Base-by-base conservation (phyloP, 2,329 filamentous ascomycete species). In the Claviceps monticola region DNA sequence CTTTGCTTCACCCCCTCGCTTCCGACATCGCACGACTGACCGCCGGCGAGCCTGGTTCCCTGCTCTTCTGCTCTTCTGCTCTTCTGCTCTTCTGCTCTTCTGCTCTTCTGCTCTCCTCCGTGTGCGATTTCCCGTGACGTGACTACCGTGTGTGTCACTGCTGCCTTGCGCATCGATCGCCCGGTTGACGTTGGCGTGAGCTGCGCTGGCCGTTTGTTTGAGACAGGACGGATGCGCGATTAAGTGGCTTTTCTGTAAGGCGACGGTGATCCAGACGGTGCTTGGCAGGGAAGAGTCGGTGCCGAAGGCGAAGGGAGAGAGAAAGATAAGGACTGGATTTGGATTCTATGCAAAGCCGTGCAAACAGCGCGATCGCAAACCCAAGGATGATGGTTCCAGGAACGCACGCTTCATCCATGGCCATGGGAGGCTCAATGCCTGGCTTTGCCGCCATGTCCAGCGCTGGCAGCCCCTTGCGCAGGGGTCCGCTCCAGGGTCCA, bases 371-470 rank as follows among this genome's bases (percentile, higher is more conserved):
- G 3, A 36, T 48, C 9, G 34, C 38, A 26, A 37, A 48, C 36
- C 36, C 23, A 48, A 60, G 47, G 55, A 66, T 66, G 63, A 64
- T 68, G 63, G 57, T 66, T 60, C 64, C 65, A 58, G 62, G 62
- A 59, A 51, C 60, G 52, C 59, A 58, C 39, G 34, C 54, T 43
- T 52, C 59, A 53, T 48, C 21, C 14, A 26, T 36, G 23, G 19
- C 49, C 29, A 23, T 43, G 49, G 19, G 38, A 19, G 16, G 38
- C 17, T 34, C 49, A 29, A 47, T 26, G 49, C 21, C 43, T 23
- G 49, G 49, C 13, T 36, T 19, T 17, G 41, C 41, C 41, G 38
- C 29, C 29, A 34, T 34, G 29, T 34, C 29, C 42, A 23, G 43
- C 47, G 38, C 48, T 36, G 43, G 50, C 16, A 17, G 34, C 47